A percentile compares a stretch with the other conserved stretches of the same genome.
phyloP scores from a whole-genome alignment of 2,329 filamentous ascomycete species.

The Myriosclerotinia duriaeana region DNA sequence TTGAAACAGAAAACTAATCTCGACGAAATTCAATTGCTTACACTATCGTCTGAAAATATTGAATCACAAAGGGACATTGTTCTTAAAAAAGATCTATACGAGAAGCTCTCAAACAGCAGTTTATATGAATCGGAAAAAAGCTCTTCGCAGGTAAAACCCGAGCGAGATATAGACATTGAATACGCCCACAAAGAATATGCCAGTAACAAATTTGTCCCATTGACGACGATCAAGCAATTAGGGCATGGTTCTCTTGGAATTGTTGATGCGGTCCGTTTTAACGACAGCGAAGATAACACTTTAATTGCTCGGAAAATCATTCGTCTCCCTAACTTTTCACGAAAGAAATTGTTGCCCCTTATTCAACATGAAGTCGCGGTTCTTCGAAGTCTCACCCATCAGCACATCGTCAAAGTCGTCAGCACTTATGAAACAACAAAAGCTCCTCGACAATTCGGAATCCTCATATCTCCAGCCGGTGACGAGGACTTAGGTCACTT shows the following conservation, averaged over 20 bases:
- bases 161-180: neutral
- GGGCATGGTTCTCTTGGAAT: slow-evolving; percentile 29
- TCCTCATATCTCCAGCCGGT: slow-evolving; percentile 28
- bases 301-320: slow-evolving; percentile 28
- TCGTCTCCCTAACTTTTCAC: slow-evolving; percentile 25
- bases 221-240: slow-evolving; percentile 25
- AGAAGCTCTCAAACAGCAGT: no score
- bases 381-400: slow-evolving; percentile 25
- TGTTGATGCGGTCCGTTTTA: slow-evolving; percentile 26
- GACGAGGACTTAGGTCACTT: slow-evolving; percentile 30
- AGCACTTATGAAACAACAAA: slow-evolving; percentile 29
- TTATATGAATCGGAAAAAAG: neutral
- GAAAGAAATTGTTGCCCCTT: slow-evolving; percentile 27
- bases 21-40: no score
- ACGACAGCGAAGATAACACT: neutral
- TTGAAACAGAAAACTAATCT: no score
- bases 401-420: slow-evolving; percentile 28
- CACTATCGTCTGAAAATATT: no score
- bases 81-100: no score
- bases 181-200: slow-evolving; percentile 26
- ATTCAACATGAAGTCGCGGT: slow-evolving; percentile 29
- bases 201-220: slow-evolving; percentile 24
- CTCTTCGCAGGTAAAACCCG: no score
- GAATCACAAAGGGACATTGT: no score
- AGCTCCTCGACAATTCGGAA: slow-evolving; percentile 28